Evolutionary conservation across 2,329 filamentous ascomycete species (phyloP), one percentile per base, ranked within the genome.

Genomic region (Ophiognomonia clavigignenti-juglandacearum): DNA sequence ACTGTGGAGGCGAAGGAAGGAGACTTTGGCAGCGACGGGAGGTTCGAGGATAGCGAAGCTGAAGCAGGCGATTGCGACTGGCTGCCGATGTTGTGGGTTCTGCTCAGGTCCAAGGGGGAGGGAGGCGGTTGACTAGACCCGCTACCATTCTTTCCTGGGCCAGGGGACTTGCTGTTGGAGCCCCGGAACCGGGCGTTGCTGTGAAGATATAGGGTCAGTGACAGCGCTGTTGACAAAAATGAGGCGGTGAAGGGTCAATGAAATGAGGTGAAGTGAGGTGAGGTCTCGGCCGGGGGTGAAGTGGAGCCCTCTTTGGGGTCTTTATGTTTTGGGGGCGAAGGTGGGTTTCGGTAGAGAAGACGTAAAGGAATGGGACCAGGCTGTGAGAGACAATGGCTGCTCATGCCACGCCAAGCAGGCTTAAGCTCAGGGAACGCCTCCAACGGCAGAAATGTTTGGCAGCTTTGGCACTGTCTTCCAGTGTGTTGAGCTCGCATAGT

Each of bases 1-100:
- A 88, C 83, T 52, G 79, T 82, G 61, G 82, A 77, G 50, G 80
- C 72, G 48, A 85, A 72, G 36, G 80, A 82, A 48, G 82, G 80
- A 50, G 82, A 83, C 60, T 73, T 81, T 39, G 78, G 77, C 56
- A 84, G 68, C 50, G 80, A 80, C 51, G 80, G 78, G 37, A 83
- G 74, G 62, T 75, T 78, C 35, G 78, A 77, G 48, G 78, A 75
- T 53, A 77, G 59, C 57, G 63, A 77, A 42, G 69, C 63, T 29
- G 78, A 72, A 9, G 46, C 46, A 24, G 50, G 38, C 29, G 75
- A 72, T 55, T 78, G 73, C 18, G 34, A 36, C 34, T 36, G 34
- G 18, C 34, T 36, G 34, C 34, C 34, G 60, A 65, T 74, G 54
- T 67, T 69, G 60, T 75, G 74, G 41, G 71, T 64, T 48, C 68